Evolutionary conservation across 2,329 filamentous ascomycete genomes (phyloP).

Genomic region (Aspergillus felis): DNA sequence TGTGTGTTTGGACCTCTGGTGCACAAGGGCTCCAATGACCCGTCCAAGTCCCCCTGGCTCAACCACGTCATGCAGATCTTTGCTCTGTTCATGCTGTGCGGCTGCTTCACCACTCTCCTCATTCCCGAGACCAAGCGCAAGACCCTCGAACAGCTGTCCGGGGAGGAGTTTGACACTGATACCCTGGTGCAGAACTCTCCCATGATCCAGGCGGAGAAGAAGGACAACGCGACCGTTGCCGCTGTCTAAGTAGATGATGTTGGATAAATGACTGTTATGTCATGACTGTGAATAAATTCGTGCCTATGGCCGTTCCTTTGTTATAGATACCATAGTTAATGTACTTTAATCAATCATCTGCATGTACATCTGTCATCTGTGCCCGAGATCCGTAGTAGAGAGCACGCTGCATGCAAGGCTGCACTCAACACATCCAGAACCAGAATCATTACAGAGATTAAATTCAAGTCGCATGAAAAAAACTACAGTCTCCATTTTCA

Average conservation of each 20-base stretch:
- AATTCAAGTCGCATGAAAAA: not conserved
- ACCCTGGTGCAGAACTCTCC: not conserved
- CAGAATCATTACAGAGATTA: not conserved
- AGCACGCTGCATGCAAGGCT: too few species aligned
- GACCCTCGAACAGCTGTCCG: constrained; percentile 67
- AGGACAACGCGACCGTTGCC: not conserved
- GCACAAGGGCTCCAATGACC: constrained; percentile 52
- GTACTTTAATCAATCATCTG: not conserved
- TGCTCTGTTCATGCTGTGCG: constrained; percentile 74
- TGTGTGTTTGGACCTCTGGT: constrained; percentile 61
- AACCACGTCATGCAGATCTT: constrained; percentile 74
- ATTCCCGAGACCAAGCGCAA: constrained; percentile 73
- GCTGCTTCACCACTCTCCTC: constrained; percentile 64
- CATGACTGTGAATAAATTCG: not conserved
- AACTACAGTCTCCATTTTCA: too few species aligned
- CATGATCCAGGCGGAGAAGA: not conserved
- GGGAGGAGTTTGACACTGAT: constrained; percentile 46
- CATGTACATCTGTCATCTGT: too few species aligned
- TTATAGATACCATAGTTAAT: not conserved
- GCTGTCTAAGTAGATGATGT: not conserved
- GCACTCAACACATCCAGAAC: not conserved
- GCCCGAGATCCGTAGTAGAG: too few species aligned
- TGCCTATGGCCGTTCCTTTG: not conserved
- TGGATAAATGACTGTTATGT: not conserved
- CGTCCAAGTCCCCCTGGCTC: constrained; percentile 60